Conservation (phyloP, 257 asterid species). For the Solanum medicagineum region DNA sequence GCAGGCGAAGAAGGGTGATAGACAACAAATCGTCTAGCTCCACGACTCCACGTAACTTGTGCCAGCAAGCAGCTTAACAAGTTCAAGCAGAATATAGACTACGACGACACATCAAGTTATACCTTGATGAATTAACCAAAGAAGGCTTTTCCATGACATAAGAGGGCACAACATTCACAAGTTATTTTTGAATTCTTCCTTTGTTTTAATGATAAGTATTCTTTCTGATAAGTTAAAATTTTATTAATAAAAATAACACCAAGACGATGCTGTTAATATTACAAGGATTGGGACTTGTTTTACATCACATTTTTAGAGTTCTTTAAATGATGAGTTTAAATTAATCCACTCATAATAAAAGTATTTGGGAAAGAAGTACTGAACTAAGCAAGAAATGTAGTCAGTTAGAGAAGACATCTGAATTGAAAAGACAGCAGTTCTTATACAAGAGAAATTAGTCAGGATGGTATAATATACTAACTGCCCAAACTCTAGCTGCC, state of each 20-base stretch:
- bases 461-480: background rate
- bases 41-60: background rate
- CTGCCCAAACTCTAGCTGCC: background rate
- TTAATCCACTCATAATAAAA: background rate
- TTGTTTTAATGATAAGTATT: background rate
- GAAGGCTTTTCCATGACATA: background rate
- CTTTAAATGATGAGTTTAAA: background rate
- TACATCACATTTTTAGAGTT: background rate
- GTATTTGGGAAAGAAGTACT: background rate
- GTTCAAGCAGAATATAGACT: background rate
- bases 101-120: background rate
- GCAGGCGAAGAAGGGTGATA: background rate
- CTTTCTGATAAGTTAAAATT: background rate
- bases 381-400: background rate
- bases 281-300: background rate
- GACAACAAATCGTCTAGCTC: background rate
- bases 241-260: background rate
- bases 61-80: background rate
- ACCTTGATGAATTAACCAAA: background rate
- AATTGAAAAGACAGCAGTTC: background rate
- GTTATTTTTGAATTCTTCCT: background rate
- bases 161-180: background rate
- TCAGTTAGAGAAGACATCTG: background rate
- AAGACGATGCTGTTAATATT: background rate
- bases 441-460: background rate